Evolutionary conservation across 2,329 filamentous ascomycete genomes (phyloP), one percentile per base, ranked within the genome.

Genomic region (Cladophialophora chaetospira): DNA sequence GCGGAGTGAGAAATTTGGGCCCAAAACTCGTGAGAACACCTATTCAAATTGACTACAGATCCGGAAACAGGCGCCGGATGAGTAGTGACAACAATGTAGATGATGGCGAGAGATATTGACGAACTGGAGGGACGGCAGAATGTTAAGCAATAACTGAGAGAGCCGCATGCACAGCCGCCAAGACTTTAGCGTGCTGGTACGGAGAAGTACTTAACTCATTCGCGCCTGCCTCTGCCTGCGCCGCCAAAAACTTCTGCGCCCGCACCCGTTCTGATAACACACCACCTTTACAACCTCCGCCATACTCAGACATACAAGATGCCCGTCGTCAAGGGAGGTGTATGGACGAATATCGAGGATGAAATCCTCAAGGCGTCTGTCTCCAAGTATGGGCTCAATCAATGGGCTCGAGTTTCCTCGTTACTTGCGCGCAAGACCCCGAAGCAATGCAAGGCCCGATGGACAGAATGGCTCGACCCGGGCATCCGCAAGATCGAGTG

Each of bases 401-500:
- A 99, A 77, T 99, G 94, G 94, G 93, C 94, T 71, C 93, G 94
- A 74, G 94, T 97, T 63, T 97, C 94, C 54, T 97, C 94, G 57
- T 84, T 99, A 64, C 87, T 99, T 65, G 93, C 93, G 71, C 90
- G 95, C 70, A 99, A 99, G 76, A 97, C 94, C 28, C 87, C 94
- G 49, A 99, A 99, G 78, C 94, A 99, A 78, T 99, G 94, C 85
- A 99, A 99, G 78, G 93, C 94, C 60, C 84, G 94, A 77, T 99
- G 94, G 94, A 86, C 88, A 72, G 93, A 99, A 82, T 99, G 94
- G 93, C 84, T 99, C 65, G 94, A 99, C 71, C 94, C 94, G 17
- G 90, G 89, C 71, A 97, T 99, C 78, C 89, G 93, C 70, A 99
- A 99, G 80, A 94, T 96, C 67, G 94, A 99, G 77, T 99, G 94